phyloP scores from a whole-genome alignment of 768 basidiomycete species.

The Rhodosporidiobolus odoratus region DNA sequence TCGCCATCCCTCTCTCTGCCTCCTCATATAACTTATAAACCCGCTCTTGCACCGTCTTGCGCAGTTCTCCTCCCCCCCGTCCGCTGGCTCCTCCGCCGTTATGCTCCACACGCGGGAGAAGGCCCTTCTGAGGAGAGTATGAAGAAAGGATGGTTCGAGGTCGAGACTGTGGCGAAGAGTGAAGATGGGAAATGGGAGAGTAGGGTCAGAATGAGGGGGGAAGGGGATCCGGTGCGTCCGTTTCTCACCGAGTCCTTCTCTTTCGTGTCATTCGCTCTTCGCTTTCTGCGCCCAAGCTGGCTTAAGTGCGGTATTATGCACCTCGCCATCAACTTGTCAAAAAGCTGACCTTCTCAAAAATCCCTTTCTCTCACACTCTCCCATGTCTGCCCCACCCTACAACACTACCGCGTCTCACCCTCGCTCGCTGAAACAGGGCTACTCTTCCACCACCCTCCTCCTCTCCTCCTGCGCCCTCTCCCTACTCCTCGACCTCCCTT shows the following conservation, averaged over 20 bases:
- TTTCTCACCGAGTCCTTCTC: background rate
- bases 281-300: too few relatives aligned
- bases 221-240: constrained; percentile 61
- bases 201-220: constrained; percentile 59
- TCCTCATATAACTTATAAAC: background rate
- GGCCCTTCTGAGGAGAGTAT: constrained; percentile 63
- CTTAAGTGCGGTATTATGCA: background rate
- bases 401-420: constrained; percentile 28
- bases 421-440: constrained; percentile 51
- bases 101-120: constrained; percentile 51
- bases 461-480: constrained; percentile 73
- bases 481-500: constrained; percentile 59
- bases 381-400: background rate
- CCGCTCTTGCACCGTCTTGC: background rate
- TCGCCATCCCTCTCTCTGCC: background rate
- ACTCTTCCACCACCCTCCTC: constrained; percentile 60
- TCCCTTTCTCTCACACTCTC: background rate
- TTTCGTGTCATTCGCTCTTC: too few relatives aligned
- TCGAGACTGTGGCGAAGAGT: constrained; percentile 67
- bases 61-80: constrained; percentile 26
- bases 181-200: constrained; percentile 52
- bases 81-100: constrained; percentile 19
- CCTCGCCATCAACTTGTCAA: background rate
- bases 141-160: constrained; percentile 58
- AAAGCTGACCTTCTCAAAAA: too few relatives aligned